Percentiles rank a stretch among this genome's conserved stretches.
phyloP scores from a whole-genome alignment of 73 alveolate genomes.

The Uronychia setigera region DNA sequence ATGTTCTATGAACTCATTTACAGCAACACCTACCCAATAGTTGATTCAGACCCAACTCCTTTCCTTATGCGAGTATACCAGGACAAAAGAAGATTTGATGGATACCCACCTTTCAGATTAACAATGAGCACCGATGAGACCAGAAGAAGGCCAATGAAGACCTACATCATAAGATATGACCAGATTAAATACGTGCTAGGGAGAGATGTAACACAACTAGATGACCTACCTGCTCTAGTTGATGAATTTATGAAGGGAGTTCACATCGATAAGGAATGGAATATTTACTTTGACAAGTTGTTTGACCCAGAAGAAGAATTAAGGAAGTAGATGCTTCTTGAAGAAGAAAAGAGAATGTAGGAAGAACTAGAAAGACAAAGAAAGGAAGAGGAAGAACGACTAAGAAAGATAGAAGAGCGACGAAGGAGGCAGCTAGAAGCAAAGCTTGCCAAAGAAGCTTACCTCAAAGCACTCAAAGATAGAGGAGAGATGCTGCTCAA shows the following conservation, averaged over 20 bases:
- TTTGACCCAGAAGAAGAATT: background rate
- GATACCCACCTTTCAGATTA: background rate
- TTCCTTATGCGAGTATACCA: background rate
- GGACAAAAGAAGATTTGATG: background rate
- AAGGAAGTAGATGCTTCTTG: background rate
- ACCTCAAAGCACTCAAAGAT: background rate
- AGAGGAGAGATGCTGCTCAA: background rate
- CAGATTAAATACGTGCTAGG: background rate
- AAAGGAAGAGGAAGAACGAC: background rate
- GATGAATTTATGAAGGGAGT: background rate
- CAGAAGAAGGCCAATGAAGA: background rate
- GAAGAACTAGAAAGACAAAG: background rate
- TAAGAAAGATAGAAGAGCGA: background rate
- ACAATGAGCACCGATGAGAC: background rate
- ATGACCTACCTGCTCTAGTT: background rate
- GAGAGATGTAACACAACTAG: background rate
- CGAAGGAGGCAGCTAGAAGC: background rate
- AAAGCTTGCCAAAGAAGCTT: background rate
- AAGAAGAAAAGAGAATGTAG: background rate
- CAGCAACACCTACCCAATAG: background rate
- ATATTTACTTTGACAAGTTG: background rate
- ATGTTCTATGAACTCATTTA: background rate
- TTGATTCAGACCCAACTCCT: background rate
- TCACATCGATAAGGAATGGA: background rate
- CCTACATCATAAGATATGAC: background rate